These are phyloP conservation scores for Pulicaria dysenterica DNA, from an alignment of 129 eudicot genomes.

Conservation along the genomic window DNA sequence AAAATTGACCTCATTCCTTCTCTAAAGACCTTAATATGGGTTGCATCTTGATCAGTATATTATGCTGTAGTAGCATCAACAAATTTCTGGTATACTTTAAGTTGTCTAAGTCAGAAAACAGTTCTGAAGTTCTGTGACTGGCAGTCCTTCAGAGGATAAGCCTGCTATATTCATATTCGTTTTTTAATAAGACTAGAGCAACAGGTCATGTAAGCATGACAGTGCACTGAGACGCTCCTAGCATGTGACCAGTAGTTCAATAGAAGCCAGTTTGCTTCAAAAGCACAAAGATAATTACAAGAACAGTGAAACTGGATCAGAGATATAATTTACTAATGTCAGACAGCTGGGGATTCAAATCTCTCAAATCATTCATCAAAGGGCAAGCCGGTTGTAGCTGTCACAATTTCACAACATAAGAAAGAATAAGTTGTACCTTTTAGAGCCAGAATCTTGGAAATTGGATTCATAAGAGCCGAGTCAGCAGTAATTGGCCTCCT, in stretches of 20 bases:
- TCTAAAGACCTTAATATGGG: background rate
- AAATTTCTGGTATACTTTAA: constrained; percentile 16
- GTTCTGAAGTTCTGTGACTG: constrained; percentile 3
- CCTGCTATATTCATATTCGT: background rate
- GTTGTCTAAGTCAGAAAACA: background rate
- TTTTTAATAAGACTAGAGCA: constrained; percentile 2
- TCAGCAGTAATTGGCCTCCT: constrained; percentile 97
- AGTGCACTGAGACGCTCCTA: constrained; percentile 10
- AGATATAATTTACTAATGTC: background rate
- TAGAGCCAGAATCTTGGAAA: constrained; percentile 78
- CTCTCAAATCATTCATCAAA: constrained; percentile 5
- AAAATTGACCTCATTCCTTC: constrained; percentile 20
- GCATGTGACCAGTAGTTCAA: constrained; percentile 13
- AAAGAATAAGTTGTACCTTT: constrained; percentile 57
- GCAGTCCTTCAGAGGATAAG: constrained; percentile 16
- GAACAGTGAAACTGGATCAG: background rate
- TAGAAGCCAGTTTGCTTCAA: constrained; percentile 12
- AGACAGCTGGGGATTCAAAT: background rate
- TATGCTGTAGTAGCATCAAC: constrained; percentile 1
- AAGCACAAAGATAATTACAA: constrained; percentile 14
- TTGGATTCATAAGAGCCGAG: constrained; percentile 96
- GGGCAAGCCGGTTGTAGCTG: constrained; percentile 1
- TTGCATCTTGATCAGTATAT: constrained; percentile 13
- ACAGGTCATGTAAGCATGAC: constrained; percentile 15
- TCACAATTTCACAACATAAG: background rate